These are phyloP conservation scores for Lepiota venenata DNA, from an alignment of 768 basidiomycete species.

Conservation along the genomic window DNA sequence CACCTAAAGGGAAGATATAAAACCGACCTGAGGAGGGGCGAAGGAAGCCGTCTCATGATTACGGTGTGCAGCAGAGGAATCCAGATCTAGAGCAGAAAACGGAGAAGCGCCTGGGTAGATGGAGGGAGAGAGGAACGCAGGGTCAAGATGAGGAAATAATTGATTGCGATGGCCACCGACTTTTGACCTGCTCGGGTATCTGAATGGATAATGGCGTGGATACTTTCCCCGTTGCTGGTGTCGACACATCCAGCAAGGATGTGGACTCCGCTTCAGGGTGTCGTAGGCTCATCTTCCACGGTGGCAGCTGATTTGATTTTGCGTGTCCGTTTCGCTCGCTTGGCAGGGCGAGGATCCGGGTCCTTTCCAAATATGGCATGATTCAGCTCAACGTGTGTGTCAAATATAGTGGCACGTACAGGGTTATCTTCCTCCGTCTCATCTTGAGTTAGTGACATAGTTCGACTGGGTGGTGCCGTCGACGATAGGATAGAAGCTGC, in stretches of 20 bases:
- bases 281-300: conserved; percentile 31
- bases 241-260: conserved; percentile 19
- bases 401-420: conserved; percentile 12
- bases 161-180: conserved; percentile 29
- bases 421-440: conserved; percentile 21
- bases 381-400: background rate
- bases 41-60: too few species aligned
- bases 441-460: conserved; percentile 15
- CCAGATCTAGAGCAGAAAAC: background rate
- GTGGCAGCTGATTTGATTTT: conserved; percentile 41
- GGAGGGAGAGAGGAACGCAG: background rate
- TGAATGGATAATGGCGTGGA: conserved; percentile 25
- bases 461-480: conserved; percentile 17
- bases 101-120: background rate
- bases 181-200: conserved; percentile 71
- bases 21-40: too few species aligned
- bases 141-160: conserved; percentile 7
- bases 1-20: too few species aligned
- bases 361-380: conserved; percentile 22
- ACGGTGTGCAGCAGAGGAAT: background rate
- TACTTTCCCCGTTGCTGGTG: conserved; percentile 20
- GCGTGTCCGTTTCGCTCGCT: conserved; percentile 35
- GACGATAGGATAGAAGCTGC: background rate
- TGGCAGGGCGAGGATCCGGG: conserved; percentile 31
- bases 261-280: conserved; percentile 26